Evolutionary conservation across 805 yeast species (phyloP).

Genomic region (Zygotorulaspora danielsina): DNA sequence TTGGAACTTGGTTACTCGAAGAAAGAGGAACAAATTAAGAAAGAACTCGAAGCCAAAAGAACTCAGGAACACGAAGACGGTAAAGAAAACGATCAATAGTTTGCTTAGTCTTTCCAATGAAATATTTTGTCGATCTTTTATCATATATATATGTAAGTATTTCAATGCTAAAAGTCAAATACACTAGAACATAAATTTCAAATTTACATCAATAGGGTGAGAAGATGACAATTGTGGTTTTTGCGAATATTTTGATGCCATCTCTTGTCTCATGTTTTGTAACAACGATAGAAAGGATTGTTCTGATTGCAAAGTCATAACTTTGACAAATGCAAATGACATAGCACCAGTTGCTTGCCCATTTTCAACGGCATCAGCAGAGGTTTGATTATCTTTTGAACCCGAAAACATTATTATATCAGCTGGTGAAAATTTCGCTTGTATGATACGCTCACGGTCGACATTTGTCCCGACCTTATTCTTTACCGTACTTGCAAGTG

Average conservation of each 20-base stretch:
- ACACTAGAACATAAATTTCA: constrained; percentile 40
- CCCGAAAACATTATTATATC: constrained; percentile 76
- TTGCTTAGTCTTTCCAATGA: constrained; percentile 1
- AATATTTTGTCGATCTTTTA: constrained; percentile 1
- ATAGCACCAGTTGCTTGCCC: constrained; percentile 79
- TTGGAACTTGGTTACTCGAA: constrained; percentile 51
- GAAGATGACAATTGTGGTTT: constrained; percentile 79
- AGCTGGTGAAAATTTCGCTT: constrained; percentile 64
- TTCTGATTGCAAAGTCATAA: constrained; percentile 53
- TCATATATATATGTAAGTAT: background rate
- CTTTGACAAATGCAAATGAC: constrained; percentile 72
- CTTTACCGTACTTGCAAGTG: constrained; percentile 42
- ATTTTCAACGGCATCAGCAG: constrained; percentile 73
- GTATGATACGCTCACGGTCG: constrained; percentile 43
- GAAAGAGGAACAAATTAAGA: constrained; percentile 40
- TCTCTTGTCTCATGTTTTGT: constrained; percentile 62
- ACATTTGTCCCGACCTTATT: constrained; percentile 39
- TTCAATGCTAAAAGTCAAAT: too few species aligned
- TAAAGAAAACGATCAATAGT: constrained; percentile 14
- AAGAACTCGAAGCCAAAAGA: constrained; percentile 34
- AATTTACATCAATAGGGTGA: constrained; percentile 69
- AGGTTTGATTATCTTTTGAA: constrained; percentile 78
- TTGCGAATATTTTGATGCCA: constrained; percentile 65
- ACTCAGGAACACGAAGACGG: constrained; percentile 29
- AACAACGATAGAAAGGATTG: constrained; percentile 67